Base-by-base conservation (phyloP, 129 eudicot genomes). In the Smallanthus sonchifolius region DNA sequence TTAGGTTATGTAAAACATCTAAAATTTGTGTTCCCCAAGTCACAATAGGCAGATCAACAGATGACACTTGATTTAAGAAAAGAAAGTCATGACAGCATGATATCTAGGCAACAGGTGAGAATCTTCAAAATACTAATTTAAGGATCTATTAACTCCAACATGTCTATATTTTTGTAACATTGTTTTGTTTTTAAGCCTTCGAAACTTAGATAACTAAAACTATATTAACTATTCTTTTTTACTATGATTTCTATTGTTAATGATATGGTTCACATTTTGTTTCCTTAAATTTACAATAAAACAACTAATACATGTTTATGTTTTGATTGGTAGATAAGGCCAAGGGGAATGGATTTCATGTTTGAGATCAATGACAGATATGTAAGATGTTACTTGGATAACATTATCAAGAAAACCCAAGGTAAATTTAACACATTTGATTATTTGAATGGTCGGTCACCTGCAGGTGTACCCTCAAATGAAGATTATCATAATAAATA, bases 21-120 rank as follows among this genome's bases (percentile, higher is more conserved):
- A 14, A 32, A 10, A 8, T 14, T 16, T 65, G 44, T 76, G 77
- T 70, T 70, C 20, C 68, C n/a, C n/a, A 89, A 96, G 96, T 93
- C 39, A 78, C 90, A 67, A 86, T 93, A 28, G 98, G 96, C 81
- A 86, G 96, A 84, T 86, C 94, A 55, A 90, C 98, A 3, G 92
- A 86, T 65, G 98, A 86, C 74, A 63, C 81, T 60, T 81, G 96
- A 92, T 85, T 77, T 92, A 77, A 81, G 92, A 49, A 89, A 86
- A 84, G 96, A 89, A 81, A 96, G 95, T 5, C 87, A 84, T 62
- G 95, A 96, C 49, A 87, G 87, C 84, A 87, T 84, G 81, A 89
- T 93, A 76, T 93, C 98, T 62, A 87, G 98, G 73, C 89, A 92
- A 40, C 98, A 93, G 98, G 98, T 89, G 75, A 75, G 75, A 32